These are phyloP conservation scores for Aureobasidium subglaciale DNA, from an alignment of 2,329 filamentous ascomycete genomes.

Conservation along the genomic window DNA sequence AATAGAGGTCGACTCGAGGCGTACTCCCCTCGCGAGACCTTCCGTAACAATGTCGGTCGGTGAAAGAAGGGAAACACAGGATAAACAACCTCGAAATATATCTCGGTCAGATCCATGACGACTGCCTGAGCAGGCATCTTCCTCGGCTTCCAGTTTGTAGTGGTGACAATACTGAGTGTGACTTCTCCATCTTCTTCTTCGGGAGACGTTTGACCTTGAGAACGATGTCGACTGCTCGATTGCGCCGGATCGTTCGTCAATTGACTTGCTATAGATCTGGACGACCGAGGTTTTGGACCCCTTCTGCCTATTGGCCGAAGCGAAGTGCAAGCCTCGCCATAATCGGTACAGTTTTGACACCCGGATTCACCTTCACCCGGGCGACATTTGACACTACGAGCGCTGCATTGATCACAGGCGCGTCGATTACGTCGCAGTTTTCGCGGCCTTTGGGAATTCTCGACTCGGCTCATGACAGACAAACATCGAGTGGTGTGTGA, in stretches of 20 bases:
- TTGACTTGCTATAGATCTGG: background rate
- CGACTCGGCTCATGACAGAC: background rate
- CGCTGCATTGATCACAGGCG: slow-evolving; percentile 40
- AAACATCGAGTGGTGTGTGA: background rate
- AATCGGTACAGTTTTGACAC: slow-evolving; percentile 46
- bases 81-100: slow-evolving; percentile 46
- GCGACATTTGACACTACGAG: slow-evolving; percentile 36
- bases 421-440: slow-evolving; percentile 19
- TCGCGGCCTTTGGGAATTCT: background rate
- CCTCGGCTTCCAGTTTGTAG: slow-evolving; percentile 12
- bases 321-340: slow-evolving; percentile 43
- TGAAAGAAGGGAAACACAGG: slow-evolving; percentile 47
- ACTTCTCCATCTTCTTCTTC: background rate
- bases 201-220: background rate
- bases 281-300: slow-evolving; percentile 24
- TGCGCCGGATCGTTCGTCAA: background rate
- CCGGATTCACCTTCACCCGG: slow-evolving; percentile 38
- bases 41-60: slow-evolving; percentile 34
- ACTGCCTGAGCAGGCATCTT: slow-evolving; percentile 26
- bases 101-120: slow-evolving; percentile 37
- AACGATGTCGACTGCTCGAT: background rate
- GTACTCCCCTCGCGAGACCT: slow-evolving; percentile 36
- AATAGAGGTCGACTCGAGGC: slow-evolving; percentile 36
- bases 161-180: no score
- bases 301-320: slow-evolving; percentile 33